These are phyloP conservation scores for Grammothele lineata DNA, from an alignment of 768 basidiomycete species.

Conservation along the genomic window DNA sequence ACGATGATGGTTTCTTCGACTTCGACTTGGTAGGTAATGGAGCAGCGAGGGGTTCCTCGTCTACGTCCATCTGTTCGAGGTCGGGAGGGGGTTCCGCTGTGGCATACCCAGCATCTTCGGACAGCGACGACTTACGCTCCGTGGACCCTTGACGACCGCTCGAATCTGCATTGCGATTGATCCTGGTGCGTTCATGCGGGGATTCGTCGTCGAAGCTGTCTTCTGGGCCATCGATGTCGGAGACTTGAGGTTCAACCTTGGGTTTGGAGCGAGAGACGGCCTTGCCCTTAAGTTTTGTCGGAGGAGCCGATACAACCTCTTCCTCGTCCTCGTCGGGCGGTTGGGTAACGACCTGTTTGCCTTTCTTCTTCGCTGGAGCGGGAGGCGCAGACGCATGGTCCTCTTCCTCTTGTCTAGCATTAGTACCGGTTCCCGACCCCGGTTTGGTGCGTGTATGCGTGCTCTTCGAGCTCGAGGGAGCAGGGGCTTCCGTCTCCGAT, in stretches of 20 bases:
- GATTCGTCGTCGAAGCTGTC: constrained; percentile 3
- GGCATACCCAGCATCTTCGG: constrained; percentile 25
- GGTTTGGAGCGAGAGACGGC: constrained; percentile 13
- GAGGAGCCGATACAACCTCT: constrained; percentile 1
- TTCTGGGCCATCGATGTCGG: constrained; percentile 12
- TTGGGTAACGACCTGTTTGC: constrained; percentile 4
- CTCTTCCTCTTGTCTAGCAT: constrained; percentile 15
- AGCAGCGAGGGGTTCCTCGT: not conserved
- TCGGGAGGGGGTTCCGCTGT: constrained; percentile 20
- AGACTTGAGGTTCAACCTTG: constrained; percentile 14
- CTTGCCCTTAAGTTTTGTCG: constrained; percentile 10
- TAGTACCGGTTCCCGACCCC: constrained; percentile 5
- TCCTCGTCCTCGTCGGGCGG: constrained; percentile 17
- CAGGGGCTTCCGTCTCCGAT: constrained; percentile 13
- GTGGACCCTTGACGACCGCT: not conserved
- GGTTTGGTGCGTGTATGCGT: constrained; percentile 15
- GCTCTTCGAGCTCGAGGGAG: constrained; percentile 4
- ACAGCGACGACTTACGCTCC: constrained; percentile 17
- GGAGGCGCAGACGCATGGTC: constrained; percentile 3
- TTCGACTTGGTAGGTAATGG: not conserved
- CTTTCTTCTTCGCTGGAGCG: constrained; percentile 10
- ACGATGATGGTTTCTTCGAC: no score
- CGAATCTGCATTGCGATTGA: not conserved
- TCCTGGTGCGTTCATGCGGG: constrained; percentile 1
- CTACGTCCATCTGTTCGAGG: constrained; percentile 11